Evolutionary conservation across 441 rosid species (phyloP), one percentile per base, ranked within the genome.

Genomic region (Corymbia calophylla): DNA sequence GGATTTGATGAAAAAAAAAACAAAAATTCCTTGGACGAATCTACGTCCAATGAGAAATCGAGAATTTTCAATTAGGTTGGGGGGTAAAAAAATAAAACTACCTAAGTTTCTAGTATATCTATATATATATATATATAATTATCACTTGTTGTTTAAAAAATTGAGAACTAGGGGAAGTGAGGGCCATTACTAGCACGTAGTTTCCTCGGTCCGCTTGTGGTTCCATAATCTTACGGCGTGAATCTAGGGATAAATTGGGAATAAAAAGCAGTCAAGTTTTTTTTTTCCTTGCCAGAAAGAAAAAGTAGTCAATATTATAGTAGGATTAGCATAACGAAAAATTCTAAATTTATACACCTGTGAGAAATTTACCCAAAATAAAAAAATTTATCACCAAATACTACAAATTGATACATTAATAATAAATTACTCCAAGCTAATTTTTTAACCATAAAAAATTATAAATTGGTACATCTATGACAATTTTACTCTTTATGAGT

Each of bases 331-430:
- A 58, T 58, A 58, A 39, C 0, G 0, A 25, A 58, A 0, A 58
- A 58, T 0, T 14, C 0, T 0, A 58, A 10, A 9, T 0, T 5
- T 25, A 58, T 58, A 0, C 0, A 9, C 25, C 44, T 6, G 0
- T 25, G 14, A 25, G 0, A 25, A 0, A 58, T 58, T 58, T 2
- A 58, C 25, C 25, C 0, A 13, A 58, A 58, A 58, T 58, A 23
- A n/a, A n/a, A n/a, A n/a, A 58, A 58, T 58, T 58, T 2, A 58
- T 58, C 25, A 10, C 3, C 4, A 25, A 58, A 58, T 9, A 25
- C 0, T 13, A 13, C 25, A 58, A 58, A 58, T 25, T 58, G 10
- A 3, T 58, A 1, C 14, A 56, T 9, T 58, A 23, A 29, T 9
- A 58, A 58, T 35, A 35, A 35, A 35, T 39, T 39, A 39, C 6